These are phyloP conservation scores for Stemphylium lycopersici DNA, from an alignment of 2,329 filamentous ascomycete species.

Conservation along the genomic window DNA sequence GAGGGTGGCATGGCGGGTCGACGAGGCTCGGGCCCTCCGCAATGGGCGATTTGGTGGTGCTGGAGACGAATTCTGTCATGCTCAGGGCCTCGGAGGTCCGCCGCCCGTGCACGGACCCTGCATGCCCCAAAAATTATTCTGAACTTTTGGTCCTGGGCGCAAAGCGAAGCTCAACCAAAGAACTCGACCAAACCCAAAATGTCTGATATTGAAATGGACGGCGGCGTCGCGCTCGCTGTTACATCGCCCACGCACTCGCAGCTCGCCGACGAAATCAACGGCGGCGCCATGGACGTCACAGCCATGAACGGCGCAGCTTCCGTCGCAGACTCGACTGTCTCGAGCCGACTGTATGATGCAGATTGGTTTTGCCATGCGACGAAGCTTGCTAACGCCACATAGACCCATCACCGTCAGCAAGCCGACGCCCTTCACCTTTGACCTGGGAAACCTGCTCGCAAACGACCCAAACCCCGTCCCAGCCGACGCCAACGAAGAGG, in stretches of 20 bases:
- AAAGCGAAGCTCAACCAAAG: not conserved
- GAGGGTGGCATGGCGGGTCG: conserved; percentile 39
- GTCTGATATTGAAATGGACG: conserved; percentile 42
- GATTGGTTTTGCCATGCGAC: conserved; percentile 4
- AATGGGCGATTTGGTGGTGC: conserved; percentile 32
- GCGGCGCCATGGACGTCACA: conserved; percentile 43
- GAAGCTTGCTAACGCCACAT: not conserved
- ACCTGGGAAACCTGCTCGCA: conserved; percentile 84
- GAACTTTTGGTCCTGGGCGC: conserved; percentile 7
- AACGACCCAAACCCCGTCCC: conserved; percentile 85
- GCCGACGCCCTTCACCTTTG: conserved; percentile 89
- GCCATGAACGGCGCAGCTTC: conserved; percentile 33
- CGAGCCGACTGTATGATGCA: conserved; percentile 39
- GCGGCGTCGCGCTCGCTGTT: conserved; percentile 29
- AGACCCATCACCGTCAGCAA: conserved; percentile 61
- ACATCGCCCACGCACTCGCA: conserved; percentile 32
- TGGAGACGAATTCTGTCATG: conserved; percentile 22
- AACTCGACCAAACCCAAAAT: conserved; percentile 14
- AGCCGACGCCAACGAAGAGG: conserved; percentile 65
- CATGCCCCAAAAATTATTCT: conserved; percentile 25
- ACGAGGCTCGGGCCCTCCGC: conserved; percentile 34
- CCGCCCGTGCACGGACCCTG: conserved; percentile 21
- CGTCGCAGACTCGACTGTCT: conserved; percentile 42
- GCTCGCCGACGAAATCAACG: conserved; percentile 38
- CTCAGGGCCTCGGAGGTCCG: conserved; percentile 36